A percentile compares a stretch with the other conserved stretches of the same genome.
phyloP scores from a whole-genome alignment of 257 asterid species.

The Nicotiana attenuata region DNA sequence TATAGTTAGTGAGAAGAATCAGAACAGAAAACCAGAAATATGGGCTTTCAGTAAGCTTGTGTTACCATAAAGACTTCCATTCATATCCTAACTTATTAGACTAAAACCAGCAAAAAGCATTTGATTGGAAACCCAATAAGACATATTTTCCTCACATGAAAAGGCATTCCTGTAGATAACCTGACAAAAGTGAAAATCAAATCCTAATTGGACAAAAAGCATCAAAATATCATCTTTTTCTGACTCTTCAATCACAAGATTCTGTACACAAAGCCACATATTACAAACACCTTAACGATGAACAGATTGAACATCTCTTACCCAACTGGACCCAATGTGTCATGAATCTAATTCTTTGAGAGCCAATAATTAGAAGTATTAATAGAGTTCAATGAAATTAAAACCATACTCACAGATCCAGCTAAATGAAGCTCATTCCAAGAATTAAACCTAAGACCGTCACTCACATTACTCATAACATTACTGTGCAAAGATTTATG shows the following conservation, averaged over 20 bases:
- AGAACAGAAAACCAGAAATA: background rate
- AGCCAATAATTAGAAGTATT: background rate
- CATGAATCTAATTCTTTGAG: background rate
- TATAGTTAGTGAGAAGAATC: background rate
- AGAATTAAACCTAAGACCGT: background rate
- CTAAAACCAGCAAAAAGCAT: background rate
- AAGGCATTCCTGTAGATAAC: background rate
- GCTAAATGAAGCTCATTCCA: background rate
- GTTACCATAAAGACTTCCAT: background rate
- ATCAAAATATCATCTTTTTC: background rate
- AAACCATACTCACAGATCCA: background rate
- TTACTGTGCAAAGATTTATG: background rate
- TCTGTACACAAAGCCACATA: background rate
- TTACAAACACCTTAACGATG: background rate
- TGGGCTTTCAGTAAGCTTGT: background rate
- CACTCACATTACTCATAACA: background rate
- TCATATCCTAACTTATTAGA: background rate
- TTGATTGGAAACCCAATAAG: background rate
- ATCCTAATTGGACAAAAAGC: conserved; percentile 7
- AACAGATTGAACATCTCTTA: background rate
- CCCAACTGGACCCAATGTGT: conserved; percentile 6
- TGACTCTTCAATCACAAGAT: conserved; percentile 1
- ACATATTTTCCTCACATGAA: conserved; percentile 11
- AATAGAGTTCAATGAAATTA: background rate
- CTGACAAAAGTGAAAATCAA: conserved; percentile 7